phyloP scores from a whole-genome alignment of 2,329 filamentous ascomycete species.

The Trichoderma hamatum region DNA sequence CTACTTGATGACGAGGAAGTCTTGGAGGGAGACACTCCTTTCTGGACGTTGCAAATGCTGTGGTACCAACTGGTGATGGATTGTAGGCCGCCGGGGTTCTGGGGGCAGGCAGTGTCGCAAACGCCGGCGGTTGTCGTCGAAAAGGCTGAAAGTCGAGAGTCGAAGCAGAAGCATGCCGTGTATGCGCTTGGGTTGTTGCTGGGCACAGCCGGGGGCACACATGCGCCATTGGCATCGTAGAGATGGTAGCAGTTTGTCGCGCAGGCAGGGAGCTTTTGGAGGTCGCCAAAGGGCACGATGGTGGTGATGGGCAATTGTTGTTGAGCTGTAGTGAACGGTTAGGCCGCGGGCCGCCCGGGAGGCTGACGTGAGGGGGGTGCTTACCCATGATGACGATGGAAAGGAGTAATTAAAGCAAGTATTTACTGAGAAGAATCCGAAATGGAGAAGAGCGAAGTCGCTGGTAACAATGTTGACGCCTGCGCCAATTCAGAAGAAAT shows the following conservation, averaged over 20 bases:
- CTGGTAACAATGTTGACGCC: conserved; percentile 18
- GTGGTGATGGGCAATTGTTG: conserved; percentile 45
- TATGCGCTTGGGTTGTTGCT: conserved; percentile 57
- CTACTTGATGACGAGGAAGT: conserved; percentile 22
- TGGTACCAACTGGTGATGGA: conserved; percentile 73
- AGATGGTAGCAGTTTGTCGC: conserved; percentile 62
- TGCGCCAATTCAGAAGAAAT: conserved; percentile 18
- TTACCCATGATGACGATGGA: conserved; percentile 40
- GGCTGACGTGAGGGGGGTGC: conserved; percentile 27
- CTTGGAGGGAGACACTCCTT: conserved; percentile 29
- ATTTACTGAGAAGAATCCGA: conserved; percentile 1
- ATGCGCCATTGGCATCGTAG: conserved; percentile 71
- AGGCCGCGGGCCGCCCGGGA: conserved; percentile 8
- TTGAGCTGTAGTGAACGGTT: not conserved
- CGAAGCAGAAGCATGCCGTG: conserved; percentile 74
- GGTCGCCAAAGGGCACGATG: conserved; percentile 57
- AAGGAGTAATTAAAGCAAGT: conserved; percentile 4
- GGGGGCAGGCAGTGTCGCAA: conserved; percentile 63
- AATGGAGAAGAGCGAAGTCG: not conserved
- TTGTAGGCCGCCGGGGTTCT: conserved; percentile 49
- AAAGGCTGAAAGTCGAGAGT: conserved; percentile 61
- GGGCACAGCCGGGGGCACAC: conserved; percentile 61
- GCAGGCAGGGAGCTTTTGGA: conserved; percentile 60
- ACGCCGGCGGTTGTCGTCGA: conserved; percentile 59
- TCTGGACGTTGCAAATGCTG: conserved; percentile 60